These are phyloP conservation scores for Coemansia biformis DNA, from an alignment of 192 early-diverging fungal genomes.

Conservation along the genomic window DNA sequence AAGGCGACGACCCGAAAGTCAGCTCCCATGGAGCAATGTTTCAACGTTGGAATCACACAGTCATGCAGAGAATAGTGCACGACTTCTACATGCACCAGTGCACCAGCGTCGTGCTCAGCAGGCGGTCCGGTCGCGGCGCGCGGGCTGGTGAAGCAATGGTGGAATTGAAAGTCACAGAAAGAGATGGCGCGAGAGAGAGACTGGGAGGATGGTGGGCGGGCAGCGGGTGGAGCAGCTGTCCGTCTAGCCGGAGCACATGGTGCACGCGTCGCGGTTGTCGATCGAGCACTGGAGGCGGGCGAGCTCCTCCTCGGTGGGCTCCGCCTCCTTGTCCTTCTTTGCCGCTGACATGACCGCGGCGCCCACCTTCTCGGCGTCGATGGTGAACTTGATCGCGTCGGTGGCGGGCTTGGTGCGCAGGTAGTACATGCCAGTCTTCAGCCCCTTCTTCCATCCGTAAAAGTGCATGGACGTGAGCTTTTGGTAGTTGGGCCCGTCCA, in stretches of 20 bases:
- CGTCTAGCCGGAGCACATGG: conserved; percentile 77
- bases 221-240: no score
- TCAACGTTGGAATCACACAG: no score
- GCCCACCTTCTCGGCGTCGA: conserved; percentile 69
- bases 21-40: no score
- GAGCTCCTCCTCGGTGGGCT: conserved; percentile 53
- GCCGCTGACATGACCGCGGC: conserved; percentile 38
- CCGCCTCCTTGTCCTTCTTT: conserved; percentile 10
- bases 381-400: conserved; percentile 97
- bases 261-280: conserved; percentile 88
- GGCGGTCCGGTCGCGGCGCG: no score
- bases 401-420: conserved; percentile 91
- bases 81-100: no score
- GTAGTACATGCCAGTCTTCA: conserved; percentile 99
- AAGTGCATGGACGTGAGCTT: conserved; percentile 97
- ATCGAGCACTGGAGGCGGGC: conserved; percentile 82
- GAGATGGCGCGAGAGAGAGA: no score
- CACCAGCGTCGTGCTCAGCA: no score
- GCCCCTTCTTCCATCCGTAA: conserved; percentile 94
- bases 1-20: no score
- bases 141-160: no score
- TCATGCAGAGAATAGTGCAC: no score
- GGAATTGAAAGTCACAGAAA: no score
- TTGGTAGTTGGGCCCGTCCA: conserved; percentile 89
- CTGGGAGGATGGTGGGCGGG: no score